Evolutionary conservation across 805 yeast genomes (phyloP).

Genomic region (Yamadazyma laniorum): DNA sequence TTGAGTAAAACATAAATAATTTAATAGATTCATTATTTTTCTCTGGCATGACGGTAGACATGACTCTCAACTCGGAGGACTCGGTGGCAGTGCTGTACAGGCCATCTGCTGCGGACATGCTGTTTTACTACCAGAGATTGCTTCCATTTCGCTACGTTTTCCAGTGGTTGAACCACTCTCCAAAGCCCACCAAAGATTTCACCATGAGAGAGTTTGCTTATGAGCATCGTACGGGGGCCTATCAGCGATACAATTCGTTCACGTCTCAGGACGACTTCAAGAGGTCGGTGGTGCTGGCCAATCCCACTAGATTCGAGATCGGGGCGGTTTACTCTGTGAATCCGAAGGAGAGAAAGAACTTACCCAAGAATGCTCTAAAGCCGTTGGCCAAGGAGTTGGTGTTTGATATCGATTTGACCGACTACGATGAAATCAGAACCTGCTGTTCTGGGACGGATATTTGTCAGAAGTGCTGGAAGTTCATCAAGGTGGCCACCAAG

Average conservation of each 20-base stretch:
- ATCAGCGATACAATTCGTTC: constrained; percentile 85
- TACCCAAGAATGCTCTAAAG: constrained; percentile 73
- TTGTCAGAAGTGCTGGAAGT: constrained; percentile 90
- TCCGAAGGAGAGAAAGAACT: constrained; percentile 79
- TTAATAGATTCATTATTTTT: neutral
- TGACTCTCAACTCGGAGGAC: neutral
- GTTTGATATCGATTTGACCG: constrained; percentile 96
- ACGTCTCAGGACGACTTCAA: constrained; percentile 68
- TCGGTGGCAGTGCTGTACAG: constrained; percentile 11
- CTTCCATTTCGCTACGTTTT: constrained; percentile 79
- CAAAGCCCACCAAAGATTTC: constrained; percentile 70
- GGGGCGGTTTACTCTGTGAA: constrained; percentile 89
- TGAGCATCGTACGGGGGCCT: constrained; percentile 83
- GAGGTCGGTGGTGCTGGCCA: constrained; percentile 64
- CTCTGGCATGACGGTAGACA: constrained; percentile 1
- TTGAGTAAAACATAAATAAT: neutral
- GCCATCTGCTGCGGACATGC: constrained; percentile 63
- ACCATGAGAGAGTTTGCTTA: constrained; percentile 91
- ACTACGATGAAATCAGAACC: constrained; percentile 89
- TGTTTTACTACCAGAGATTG: constrained; percentile 62
- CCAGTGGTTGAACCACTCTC: constrained; percentile 88
- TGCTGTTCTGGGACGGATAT: constrained; percentile 87
- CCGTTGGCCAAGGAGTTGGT: constrained; percentile 86
- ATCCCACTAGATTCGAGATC: constrained; percentile 89
- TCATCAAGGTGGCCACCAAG: constrained; percentile 79